A percentile compares a stretch with the other conserved stretches of the same genome.
Evolutionary conservation across 139 green algal genomes (phyloP).

Genomic region (Chlorella sorokiniana): DNA sequence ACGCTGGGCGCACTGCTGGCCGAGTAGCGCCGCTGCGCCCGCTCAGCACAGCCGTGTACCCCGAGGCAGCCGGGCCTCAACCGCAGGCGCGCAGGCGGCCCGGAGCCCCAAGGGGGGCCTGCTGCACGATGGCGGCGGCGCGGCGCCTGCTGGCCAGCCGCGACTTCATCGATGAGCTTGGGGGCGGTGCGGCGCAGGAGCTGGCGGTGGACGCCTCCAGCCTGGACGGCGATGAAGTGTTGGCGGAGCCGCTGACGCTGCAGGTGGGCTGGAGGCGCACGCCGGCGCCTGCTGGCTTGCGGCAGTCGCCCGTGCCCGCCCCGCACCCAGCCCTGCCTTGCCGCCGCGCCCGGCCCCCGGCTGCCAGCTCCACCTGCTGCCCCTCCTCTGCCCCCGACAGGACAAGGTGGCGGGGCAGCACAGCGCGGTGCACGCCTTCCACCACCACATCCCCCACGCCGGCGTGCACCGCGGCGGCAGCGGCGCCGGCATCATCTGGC

Average conservation of each 20-base stretch:
- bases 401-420: not conserved
- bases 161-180: not conserved
- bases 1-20: slow-evolving; percentile 33
- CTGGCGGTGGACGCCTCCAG: not conserved
- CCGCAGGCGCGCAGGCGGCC: not conserved
- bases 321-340: not conserved
- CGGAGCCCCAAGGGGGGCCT: not conserved
- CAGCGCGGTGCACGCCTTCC: slow-evolving; percentile 2
- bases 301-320: not conserved
- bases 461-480: not conserved
- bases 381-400: not conserved
- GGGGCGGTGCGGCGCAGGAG: not conserved
- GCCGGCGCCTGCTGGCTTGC: not conserved
- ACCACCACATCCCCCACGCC: not conserved
- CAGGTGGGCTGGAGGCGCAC: not conserved
- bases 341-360: not conserved
- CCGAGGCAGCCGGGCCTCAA: not conserved
- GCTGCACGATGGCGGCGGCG: not conserved
- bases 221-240: not conserved
- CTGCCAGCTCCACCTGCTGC: no score
- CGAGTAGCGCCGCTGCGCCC: not conserved
- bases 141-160: not conserved
- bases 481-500: slow-evolving; percentile 24
- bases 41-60: not conserved
- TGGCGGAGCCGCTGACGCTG: not conserved